Conservation (phyloP, 768 basidiomycete species). For the Amanita jacksonii region DNA sequence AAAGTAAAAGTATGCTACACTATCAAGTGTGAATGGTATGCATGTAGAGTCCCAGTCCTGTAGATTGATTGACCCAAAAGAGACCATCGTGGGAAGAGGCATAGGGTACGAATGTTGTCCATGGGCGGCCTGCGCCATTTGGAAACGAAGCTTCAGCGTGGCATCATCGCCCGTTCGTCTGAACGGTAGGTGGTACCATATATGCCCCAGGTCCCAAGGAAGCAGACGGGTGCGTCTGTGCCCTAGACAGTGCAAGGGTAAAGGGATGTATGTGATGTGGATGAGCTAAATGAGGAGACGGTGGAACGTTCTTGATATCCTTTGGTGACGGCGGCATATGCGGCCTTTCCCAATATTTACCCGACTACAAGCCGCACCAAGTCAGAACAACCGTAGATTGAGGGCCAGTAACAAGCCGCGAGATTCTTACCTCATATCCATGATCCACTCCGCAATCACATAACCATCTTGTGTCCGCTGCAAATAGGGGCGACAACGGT, state of each 20-base stretch:
- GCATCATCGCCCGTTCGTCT: neutral
- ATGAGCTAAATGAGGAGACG: constrained; percentile 1
- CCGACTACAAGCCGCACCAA: neutral
- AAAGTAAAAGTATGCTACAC: no score
- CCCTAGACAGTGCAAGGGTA: constrained; percentile 1
- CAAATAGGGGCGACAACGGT: neutral
- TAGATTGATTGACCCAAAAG: no score
- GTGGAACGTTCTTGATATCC: neutral
- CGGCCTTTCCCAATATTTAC: neutral
- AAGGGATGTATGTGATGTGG: neutral
- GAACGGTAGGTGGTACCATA: neutral
- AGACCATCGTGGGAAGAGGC: no score
- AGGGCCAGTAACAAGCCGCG: no score
- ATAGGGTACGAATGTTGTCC: no score
- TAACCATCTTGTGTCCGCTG: neutral
- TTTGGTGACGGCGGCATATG: neutral
- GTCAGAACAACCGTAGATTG: neutral
- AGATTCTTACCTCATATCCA: neutral
- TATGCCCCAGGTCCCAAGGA: neutral
- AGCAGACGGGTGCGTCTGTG: constrained; percentile 1
- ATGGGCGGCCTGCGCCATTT: no score
- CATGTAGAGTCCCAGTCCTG: constrained; percentile 3
- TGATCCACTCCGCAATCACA: neutral
- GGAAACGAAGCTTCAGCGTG: no score
- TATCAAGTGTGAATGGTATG: no score